Percentiles rank a stretch among this genome's conserved stretches.
phyloP scores from a whole-genome alignment of 2,329 filamentous ascomycete species.

The Ophiostoma himal-ulmi region DNA sequence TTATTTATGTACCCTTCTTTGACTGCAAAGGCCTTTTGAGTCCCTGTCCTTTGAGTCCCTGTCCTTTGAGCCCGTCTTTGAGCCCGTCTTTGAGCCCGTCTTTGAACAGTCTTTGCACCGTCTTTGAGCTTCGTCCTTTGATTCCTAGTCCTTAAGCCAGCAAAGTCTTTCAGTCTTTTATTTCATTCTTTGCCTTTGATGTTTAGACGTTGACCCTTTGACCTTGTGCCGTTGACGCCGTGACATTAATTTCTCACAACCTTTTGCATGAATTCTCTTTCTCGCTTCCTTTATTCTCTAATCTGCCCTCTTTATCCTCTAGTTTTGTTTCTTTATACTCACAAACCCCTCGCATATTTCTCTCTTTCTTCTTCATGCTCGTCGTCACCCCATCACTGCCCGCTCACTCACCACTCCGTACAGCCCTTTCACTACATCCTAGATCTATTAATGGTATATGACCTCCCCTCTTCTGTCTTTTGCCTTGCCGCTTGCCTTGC shows the following conservation, averaged over 20 bases:
- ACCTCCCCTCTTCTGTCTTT: background rate
- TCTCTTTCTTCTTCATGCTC: background rate
- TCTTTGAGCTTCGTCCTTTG: background rate
- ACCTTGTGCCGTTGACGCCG: background rate
- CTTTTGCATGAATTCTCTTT: background rate
- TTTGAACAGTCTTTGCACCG: background rate
- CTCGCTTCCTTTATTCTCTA: background rate
- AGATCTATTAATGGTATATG: conserved; percentile 14
- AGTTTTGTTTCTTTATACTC: background rate
- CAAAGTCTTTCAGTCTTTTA: background rate
- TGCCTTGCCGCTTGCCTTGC: background rate
- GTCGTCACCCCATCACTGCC: too few species aligned
- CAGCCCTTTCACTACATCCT: background rate
- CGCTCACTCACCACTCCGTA: background rate
- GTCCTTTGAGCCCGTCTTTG: background rate
- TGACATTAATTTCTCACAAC: background rate
- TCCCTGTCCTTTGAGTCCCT: background rate
- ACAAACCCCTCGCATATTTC: background rate
- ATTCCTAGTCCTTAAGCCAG: background rate
- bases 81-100: background rate
- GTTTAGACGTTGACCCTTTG: background rate
- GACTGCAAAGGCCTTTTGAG: background rate
- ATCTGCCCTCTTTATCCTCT: background rate
- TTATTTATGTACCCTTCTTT: conserved; percentile 4
- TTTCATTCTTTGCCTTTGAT: too few species aligned